phyloP scores from a whole-genome alignment of 2,329 filamentous ascomycete species.

The Trichoderma endophyticum region DNA sequence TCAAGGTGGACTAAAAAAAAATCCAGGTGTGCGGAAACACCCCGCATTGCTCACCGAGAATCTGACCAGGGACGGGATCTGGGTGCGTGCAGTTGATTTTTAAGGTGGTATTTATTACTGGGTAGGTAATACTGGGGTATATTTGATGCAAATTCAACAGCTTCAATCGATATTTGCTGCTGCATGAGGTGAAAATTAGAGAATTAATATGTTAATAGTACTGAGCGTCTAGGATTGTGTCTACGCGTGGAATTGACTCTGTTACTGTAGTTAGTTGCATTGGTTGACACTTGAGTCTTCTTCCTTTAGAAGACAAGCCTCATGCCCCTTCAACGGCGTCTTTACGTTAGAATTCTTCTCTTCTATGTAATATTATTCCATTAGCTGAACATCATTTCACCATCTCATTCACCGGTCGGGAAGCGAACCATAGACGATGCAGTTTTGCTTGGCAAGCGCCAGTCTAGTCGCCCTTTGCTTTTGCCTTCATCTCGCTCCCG shows the following conservation, averaged over 20 bases:
- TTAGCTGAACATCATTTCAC: neutral
- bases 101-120: neutral
- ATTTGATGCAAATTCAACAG: neutral
- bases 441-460: neutral
- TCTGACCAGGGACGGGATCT: neutral
- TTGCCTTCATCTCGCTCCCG: constrained; percentile 4
- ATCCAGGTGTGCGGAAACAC: constrained; percentile 24
- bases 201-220: neutral
- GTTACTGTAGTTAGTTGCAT: neutral
- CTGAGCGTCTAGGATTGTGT: neutral
- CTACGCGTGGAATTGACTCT: neutral
- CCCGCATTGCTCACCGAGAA: constrained; percentile 30
- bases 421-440: neutral
- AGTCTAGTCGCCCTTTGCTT: neutral
- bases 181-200: neutral
- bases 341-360: neutral
- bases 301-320: neutral
- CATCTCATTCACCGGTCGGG: neutral
- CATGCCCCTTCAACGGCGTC: neutral
- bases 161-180: neutral
- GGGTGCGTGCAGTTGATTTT: neutral
- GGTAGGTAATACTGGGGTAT: neutral
- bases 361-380: neutral
- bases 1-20: constrained; percentile 24
- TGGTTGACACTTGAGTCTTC: neutral